A percentile compares a stretch with the other conserved stretches of the same genome.
Evolutionary conservation across 148 eudicot species (phyloP).

Genomic region (Rhododendron mucronatum): DNA sequence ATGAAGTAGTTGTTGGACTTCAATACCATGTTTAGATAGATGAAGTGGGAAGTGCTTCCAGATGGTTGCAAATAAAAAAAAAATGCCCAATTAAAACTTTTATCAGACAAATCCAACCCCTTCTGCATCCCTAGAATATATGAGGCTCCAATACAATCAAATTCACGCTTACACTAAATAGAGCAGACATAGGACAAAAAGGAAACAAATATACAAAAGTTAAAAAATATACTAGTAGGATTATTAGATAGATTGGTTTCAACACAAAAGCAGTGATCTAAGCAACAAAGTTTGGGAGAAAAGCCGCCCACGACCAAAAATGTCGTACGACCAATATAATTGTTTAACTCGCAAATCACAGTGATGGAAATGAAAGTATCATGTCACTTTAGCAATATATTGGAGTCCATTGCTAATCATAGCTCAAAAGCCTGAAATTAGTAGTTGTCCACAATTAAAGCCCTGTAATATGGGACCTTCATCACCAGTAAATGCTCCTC

Average conservation of each 20-base stretch:
- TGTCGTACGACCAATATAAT: neutral
- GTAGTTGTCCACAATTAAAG: neutral
- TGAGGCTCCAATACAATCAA: neutral
- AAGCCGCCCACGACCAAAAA: neutral
- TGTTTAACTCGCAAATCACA: neutral
- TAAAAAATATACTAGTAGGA: neutral
- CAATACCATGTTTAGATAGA: neutral
- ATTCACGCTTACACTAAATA: neutral
- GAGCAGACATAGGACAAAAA: neutral
- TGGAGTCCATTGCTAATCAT: neutral
- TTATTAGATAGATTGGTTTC: neutral
- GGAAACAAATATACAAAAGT: neutral
- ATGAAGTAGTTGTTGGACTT: neutral
- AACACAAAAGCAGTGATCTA: neutral
- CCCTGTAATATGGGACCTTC: neutral
- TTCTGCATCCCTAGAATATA: neutral
- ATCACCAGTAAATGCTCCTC: neutral
- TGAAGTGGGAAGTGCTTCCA: neutral
- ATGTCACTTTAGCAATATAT: neutral
- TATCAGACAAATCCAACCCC: neutral
- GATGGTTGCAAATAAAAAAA: neutral
- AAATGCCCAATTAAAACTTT: neutral
- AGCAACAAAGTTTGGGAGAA: neutral
- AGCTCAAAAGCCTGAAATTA: too few relatives aligned
- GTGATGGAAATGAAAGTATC: neutral